Base-by-base conservation (phyloP, 108 stramenopile species). In the Aurantiochytrium sp. region DNA sequence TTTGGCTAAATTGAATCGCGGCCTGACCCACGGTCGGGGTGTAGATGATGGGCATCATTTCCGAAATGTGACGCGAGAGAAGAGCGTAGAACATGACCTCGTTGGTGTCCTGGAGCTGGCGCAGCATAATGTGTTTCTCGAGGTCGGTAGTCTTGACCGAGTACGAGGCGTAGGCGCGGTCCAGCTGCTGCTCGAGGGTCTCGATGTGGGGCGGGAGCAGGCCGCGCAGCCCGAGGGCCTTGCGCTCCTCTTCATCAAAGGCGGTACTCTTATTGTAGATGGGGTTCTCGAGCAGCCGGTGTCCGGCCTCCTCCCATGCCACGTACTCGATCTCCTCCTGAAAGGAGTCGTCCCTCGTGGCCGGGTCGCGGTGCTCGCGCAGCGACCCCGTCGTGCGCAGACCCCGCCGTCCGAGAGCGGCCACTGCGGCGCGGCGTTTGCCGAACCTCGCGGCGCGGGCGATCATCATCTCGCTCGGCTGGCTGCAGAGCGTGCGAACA, bases 1-100 rank as follows among this genome's bases (percentile, higher is more conserved):
- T 83, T 45, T 90, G 87, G 4, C 88, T 55, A 42, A 90, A 93
- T 14, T 97, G 95, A 88, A 95, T 94, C 87, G 98, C 98, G 49
- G 97, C 98, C 92, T 96, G 96, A 8, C 98, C 99, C 0, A 99
- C 99, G 5, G 98, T 98, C 35, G 99, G 99, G 4, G 99, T 99
- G 95, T 99, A 99, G 89, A 99, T 96, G 72, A 98, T 90, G 16
- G 98, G 98, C 58, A 97, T 97, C 94, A 98, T 95, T 92, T 98
- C 98, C 64, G 96, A 96, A 64, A 98, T 96, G 92, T 99, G 96
- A 89, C 96, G 95, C 18, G 96, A 94, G 60, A 99, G 93, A n/a
- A 98, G 90, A 0, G 97, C 94, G 90, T 99, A 98, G 92, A 97
- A 99, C 69, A 99, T 91, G 19, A 98, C 98, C 92, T 98, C 98